Evolutionary conservation across 345 rosid genomes (phyloP).

Genomic region (Sisymbrium irio): DNA sequence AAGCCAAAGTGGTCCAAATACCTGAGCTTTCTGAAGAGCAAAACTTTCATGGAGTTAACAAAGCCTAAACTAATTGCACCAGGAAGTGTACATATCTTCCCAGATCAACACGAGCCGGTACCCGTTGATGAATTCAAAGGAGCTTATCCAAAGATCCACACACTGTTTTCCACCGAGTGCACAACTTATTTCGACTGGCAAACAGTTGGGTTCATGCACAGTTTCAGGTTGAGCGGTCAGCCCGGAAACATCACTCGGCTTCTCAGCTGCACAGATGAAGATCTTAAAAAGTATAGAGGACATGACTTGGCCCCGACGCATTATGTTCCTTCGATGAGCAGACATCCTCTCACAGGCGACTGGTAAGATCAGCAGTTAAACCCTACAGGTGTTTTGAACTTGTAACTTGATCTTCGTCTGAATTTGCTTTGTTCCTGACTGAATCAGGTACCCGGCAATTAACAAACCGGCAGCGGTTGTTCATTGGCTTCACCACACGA

Average conservation of each 20-base stretch:
- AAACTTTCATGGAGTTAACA: constrained; percentile 78
- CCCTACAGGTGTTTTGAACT: neutral
- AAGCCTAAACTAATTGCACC: constrained; percentile 59
- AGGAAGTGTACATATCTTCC: constrained; percentile 36
- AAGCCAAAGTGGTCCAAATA: constrained; percentile 86
- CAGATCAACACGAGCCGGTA: constrained; percentile 37
- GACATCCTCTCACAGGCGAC: constrained; percentile 91
- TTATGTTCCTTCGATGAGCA: constrained; percentile 97
- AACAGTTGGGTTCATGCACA: constrained; percentile 93
- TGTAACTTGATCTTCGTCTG: neutral
- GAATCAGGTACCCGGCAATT: constrained; percentile 94
- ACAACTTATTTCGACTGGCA: constrained; percentile 96
- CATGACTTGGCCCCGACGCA: constrained; percentile 96
- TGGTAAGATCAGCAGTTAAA: constrained; percentile 49
- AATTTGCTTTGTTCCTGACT: constrained; percentile 22
- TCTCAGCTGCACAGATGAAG: constrained; percentile 94
- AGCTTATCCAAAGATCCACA: constrained; percentile 78
- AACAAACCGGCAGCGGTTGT: constrained; percentile 98
- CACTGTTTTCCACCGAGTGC: constrained; percentile 93
- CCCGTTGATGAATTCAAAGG: constrained; percentile 43
- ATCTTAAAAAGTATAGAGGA: constrained; percentile 68
- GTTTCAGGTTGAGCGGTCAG: constrained; percentile 87
- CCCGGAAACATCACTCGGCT: constrained; percentile 94
- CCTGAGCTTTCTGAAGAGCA: constrained; percentile 92
- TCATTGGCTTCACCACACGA: constrained; percentile 96